Evolutionary conservation across 208 protist genomes (phyloP).

Genomic region (Acanthamoeba culbertsoni): DNA sequence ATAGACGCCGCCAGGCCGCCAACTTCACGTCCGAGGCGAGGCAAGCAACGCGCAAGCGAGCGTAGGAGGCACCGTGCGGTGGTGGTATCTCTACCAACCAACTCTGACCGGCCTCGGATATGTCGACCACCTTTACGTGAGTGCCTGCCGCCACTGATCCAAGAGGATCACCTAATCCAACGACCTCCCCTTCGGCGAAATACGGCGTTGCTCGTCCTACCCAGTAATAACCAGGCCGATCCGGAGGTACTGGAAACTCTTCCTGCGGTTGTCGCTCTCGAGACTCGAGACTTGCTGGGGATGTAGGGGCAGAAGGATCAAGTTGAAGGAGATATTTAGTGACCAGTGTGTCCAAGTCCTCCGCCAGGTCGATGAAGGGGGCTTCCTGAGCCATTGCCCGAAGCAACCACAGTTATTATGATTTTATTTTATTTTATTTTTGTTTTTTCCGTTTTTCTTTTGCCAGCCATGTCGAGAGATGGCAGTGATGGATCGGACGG

Average conservation of each 20-base stretch:
- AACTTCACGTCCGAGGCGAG: neutral
- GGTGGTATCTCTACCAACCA: neutral
- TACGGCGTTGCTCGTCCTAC: neutral
- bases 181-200: neutral
- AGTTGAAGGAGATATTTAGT: neutral
- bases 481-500: constrained; percentile 42
- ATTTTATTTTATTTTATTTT: neutral
- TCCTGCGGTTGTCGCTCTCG: too few relatives aligned
- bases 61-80: neutral
- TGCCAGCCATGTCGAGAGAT: neutral
- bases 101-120: neutral
- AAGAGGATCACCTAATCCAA: neutral
- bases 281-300: too few relatives aligned
- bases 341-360: neutral
- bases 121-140: neutral
- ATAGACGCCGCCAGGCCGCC: neutral
- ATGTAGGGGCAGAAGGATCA: neutral
- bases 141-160: neutral
- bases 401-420: neutral
- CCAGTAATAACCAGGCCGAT: neutral
- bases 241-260: too few relatives aligned
- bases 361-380: neutral
- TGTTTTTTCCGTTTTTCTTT: neutral
- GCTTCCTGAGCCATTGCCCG: neutral
- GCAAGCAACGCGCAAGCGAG: neutral